Base-by-base conservation (phyloP, 179 eudicot genomes). In the Beta lomatogona region DNA sequence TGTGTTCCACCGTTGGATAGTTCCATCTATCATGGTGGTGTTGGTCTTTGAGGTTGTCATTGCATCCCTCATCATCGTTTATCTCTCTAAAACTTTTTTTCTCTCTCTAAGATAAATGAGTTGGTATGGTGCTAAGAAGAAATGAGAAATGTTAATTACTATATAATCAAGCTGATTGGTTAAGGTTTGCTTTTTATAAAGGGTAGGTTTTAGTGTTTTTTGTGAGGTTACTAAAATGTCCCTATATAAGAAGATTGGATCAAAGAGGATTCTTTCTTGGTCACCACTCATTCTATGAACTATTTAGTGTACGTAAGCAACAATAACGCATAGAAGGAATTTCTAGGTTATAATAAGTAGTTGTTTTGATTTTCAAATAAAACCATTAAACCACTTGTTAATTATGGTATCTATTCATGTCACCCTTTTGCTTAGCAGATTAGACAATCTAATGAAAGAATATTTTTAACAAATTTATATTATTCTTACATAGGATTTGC, bases 1-100 rank as follows among this genome's bases (percentile, higher is more conserved):
- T 64, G 79, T 67, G 18, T 71, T 80, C 82, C 77, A 73, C 28
- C 53, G 41, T 76, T 76, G 69, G n/a, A 15, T 31, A 22, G 22
- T 25, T 0, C n/a, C 66, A 75, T 75, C 16, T 16, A 57, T 48
- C 77, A 25, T 75, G 44, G 59, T 55, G 65, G 12, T 15, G 61
- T 73, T 53, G 3, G 31, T 31, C 46, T 19, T 73, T 18, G 77
- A 3, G 3, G 22, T 18, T 2, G 6, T 70, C 3, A 45, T 75
- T 54, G 28, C 65, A 55, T 75, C n/a, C 52, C 57, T 75, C 77
- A 57, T 57, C 21, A 28, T 75, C 28, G 4, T 22, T 22, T 45
- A 14, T 22, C 58, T 50, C 75, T 41, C 72, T 68, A 68, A 2
- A 65, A 65, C 0, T 21, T 5, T 48, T 3, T 72, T 52, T 72